Evolutionary conservation across 116 monocot species (phyloP).

Genomic region (Trichopus zeylanicus): DNA sequence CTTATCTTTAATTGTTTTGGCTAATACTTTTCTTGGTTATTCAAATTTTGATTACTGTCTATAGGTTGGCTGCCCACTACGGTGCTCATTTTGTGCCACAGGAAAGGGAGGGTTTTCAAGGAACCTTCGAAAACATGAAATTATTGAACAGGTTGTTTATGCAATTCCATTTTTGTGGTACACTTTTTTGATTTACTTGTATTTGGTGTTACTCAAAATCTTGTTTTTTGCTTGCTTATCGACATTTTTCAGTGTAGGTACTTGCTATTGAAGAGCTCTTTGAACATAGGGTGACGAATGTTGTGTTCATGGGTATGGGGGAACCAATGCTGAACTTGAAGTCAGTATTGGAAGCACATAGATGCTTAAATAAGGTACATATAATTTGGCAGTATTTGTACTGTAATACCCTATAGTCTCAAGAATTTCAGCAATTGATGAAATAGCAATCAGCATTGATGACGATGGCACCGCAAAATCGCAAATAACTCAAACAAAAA

Average conservation of each 20-base stretch:
- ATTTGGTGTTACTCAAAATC: not conserved
- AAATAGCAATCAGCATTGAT: too few relatives aligned
- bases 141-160: conserved; percentile 76
- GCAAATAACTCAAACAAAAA: too few relatives aligned
- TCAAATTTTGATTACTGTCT: conserved; percentile 11
- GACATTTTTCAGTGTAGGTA: conserved; percentile 40
- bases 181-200: not conserved
- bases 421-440: not conserved
- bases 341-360: conserved; percentile 77
- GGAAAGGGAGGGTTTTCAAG: conserved; percentile 93
- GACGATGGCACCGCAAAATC: too few relatives aligned
- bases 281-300: conserved; percentile 88
- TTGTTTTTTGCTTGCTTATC: not conserved
- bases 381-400: not conserved
- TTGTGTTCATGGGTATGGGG: conserved; percentile 99
- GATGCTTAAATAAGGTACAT: conserved; percentile 88
- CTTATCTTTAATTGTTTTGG: too few relatives aligned
- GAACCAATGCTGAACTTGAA: conserved; percentile 96
- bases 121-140: conserved; percentile 83
- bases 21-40: not conserved
- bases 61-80: conserved; percentile 90
- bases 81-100: conserved; percentile 92
- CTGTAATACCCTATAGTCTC: not conserved
- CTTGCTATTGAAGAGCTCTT: conserved; percentile 86
- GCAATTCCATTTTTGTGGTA: not conserved